A percentile compares a stretch with the other conserved stretches of the same genome.
phyloP scores from a whole-genome alignment of 2,329 filamentous ascomycete species.

The Lecanicillium sp. region DNA sequence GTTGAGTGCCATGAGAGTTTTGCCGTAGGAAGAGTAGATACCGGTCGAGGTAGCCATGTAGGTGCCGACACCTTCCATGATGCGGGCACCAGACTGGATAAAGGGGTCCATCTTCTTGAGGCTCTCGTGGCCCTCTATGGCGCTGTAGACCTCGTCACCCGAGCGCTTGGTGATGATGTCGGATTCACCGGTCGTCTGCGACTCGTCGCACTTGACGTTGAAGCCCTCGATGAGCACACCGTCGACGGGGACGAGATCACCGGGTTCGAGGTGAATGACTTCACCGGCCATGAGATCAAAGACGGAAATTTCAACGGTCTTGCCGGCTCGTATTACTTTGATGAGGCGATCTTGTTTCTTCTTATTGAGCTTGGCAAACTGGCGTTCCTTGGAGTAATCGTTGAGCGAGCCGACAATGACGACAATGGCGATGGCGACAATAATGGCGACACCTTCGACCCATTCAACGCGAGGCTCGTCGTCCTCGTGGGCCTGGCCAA shows the following conservation, averaged over 20 bases:
- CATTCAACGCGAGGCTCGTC: slow-evolving; percentile 60
- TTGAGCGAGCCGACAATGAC: slow-evolving; percentile 72
- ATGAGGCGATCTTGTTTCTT: slow-evolving; percentile 72
- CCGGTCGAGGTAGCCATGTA: slow-evolving; percentile 70
- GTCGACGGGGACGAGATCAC: slow-evolving; percentile 68
- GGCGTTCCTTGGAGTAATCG: slow-evolving; percentile 74
- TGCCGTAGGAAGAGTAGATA: slow-evolving; percentile 67
- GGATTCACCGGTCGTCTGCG: slow-evolving; percentile 72
- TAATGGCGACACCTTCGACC: slow-evolving; percentile 78
- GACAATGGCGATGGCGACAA: slow-evolving; percentile 72
- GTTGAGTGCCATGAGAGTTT: slow-evolving; percentile 67
- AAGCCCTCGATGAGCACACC: slow-evolving; percentile 68
- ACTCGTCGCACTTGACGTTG: slow-evolving; percentile 71
- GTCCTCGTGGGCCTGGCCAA: slow-evolving; percentile 49
- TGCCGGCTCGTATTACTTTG: slow-evolving; percentile 66
- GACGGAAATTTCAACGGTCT: slow-evolving; percentile 62
- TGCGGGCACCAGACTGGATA: slow-evolving; percentile 76
- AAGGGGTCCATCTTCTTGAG: slow-evolving; percentile 74
- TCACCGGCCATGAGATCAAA: slow-evolving; percentile 66
- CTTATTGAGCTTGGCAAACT: slow-evolving; percentile 71
- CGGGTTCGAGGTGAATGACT: slow-evolving; percentile 66
- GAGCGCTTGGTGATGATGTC: slow-evolving; percentile 65
- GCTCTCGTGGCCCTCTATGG: slow-evolving; percentile 59
- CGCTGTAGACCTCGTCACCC: slow-evolving; percentile 62
- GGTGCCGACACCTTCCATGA: slow-evolving; percentile 71